These are phyloP conservation scores for Stagonosporopsis vannaccii DNA, from an alignment of 2,329 filamentous ascomycete genomes.

Conservation along the genomic window DNA sequence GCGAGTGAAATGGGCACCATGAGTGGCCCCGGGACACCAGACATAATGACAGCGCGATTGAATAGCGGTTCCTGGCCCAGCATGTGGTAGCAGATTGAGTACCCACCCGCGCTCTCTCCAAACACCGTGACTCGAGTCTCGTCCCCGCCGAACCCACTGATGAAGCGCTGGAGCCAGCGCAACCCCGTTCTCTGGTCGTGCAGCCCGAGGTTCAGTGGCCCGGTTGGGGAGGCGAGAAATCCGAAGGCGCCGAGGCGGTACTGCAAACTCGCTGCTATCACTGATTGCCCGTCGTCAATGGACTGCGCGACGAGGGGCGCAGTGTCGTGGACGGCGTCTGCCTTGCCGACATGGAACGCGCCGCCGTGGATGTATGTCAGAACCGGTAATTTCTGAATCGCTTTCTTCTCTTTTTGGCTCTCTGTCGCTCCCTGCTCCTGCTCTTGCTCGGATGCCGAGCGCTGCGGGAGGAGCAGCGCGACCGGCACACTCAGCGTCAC, in stretches of 20 bases:
- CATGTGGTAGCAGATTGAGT: slow-evolving; percentile 31
- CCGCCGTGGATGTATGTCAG: slow-evolving; percentile 62
- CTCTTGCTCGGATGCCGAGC: too few relatives aligned
- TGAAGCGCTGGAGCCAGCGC: slow-evolving; percentile 46
- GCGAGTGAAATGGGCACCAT: neutral
- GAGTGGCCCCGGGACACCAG: slow-evolving; percentile 26
- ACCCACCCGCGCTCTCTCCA: slow-evolving; percentile 56
- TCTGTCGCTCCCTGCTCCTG: too few relatives aligned
- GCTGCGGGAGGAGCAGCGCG: slow-evolving; percentile 1
- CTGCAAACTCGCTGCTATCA: slow-evolving; percentile 30
- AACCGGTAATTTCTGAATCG: too few relatives aligned
- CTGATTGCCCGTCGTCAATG: slow-evolving; percentile 21
- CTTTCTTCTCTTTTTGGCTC: too few relatives aligned
- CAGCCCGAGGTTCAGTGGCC: slow-evolving; percentile 36
- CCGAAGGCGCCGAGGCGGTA: slow-evolving; percentile 40
- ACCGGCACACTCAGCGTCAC: slow-evolving; percentile 36
- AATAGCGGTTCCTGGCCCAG: slow-evolving; percentile 30
- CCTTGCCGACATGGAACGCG: slow-evolving; percentile 53
- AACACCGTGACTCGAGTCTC: slow-evolving; percentile 43
- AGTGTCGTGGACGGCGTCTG: slow-evolving; percentile 35
- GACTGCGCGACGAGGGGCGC: slow-evolving; percentile 34
- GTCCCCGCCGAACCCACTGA: slow-evolving; percentile 48
- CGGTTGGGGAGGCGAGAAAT: slow-evolving; percentile 52
- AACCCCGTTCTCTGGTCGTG: slow-evolving; percentile 46
- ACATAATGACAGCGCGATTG: slow-evolving; percentile 30